Conservation (phyloP, 345 rosid genomes). For the Raphanus raphanistrum region DNA sequence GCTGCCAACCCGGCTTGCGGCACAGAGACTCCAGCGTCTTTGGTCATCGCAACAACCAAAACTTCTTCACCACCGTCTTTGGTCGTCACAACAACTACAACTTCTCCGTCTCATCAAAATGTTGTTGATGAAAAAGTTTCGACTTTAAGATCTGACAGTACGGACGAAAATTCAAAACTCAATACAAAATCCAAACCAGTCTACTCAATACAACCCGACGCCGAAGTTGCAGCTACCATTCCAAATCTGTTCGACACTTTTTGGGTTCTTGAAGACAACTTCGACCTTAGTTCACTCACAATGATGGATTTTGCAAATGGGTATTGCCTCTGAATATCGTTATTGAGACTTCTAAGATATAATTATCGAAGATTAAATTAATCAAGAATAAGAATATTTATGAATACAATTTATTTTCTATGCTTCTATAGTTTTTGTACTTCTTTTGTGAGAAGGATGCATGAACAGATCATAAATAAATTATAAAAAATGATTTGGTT, state of each 20-base stretch:
- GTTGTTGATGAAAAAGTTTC: neutral
- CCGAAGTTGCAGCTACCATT: constrained; percentile 27
- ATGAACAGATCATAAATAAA: neutral
- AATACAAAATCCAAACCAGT: constrained; percentile 15
- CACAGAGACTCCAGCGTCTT: constrained; percentile 14
- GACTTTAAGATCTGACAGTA: constrained; percentile 2
- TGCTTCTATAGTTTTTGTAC: neutral
- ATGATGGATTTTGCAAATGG: constrained; percentile 48
- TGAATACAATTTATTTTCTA: neutral
- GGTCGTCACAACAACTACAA: neutral
- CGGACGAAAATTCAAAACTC: constrained; percentile 13
- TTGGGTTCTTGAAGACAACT: constrained; percentile 44
- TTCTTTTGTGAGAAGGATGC: constrained; percentile 15
- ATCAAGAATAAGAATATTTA: constrained; percentile 14
- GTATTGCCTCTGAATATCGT: constrained; percentile 28
- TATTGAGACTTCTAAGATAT: constrained; percentile 15
- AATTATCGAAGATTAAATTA: constrained; percentile 12
- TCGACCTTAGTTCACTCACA: constrained; percentile 40
- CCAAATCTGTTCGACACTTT: constrained; percentile 34
- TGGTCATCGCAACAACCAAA: constrained; percentile 17
- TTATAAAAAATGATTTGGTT: neutral
- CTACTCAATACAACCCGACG: constrained; percentile 6
- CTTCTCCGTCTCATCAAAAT: constrained; percentile 13
- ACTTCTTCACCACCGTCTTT: neutral
- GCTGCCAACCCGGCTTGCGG: constrained; percentile 14